A percentile compares a stretch with the other conserved stretches of the same genome.
Conservation (phyloP, 2,329 filamentous ascomycete species). For the Scedosporium boydii region DNA sequence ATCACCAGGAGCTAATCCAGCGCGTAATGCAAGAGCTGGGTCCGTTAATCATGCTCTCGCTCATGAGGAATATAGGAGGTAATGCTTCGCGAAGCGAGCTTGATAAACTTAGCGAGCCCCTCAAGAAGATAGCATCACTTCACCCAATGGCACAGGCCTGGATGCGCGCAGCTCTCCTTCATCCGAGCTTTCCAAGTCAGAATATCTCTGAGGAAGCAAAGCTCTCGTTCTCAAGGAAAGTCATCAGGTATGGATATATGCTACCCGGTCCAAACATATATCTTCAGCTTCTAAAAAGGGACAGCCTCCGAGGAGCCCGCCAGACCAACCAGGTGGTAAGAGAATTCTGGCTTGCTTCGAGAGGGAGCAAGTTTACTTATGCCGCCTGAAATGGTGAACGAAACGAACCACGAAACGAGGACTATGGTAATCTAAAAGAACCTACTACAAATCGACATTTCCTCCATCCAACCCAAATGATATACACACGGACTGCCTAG, state of each 20-base stretch:
- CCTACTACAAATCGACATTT: no score
- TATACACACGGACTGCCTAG: no score
- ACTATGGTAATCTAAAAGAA: no score
- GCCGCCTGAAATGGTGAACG: constrained; percentile 30
- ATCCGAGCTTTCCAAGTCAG: constrained; percentile 47
- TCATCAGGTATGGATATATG: constrained; percentile 45
- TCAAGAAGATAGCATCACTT: constrained; percentile 56
- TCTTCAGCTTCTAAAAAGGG: background rate
- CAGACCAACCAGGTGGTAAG: constrained; percentile 58
- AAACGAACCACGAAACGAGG: background rate
- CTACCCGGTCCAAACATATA: no score
- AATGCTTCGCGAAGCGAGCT: constrained; percentile 62
- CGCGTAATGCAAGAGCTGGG: constrained; percentile 50
- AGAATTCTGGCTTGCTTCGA: constrained; percentile 64
- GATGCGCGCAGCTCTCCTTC: constrained; percentile 51
- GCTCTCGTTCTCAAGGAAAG: constrained; percentile 53
- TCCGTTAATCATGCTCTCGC: constrained; percentile 46
- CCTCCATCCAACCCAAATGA: no score
- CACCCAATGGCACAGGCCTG: constrained; percentile 48
- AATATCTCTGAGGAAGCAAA: constrained; percentile 52
- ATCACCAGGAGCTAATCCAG: constrained; percentile 34
- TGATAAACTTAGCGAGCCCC: constrained; percentile 58
- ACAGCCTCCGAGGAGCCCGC: constrained; percentile 52
- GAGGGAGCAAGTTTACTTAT: constrained; percentile 53
- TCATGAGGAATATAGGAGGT: constrained; percentile 59